Percentiles rank a stretch among this genome's conserved stretches.
Conservation (phyloP, 2,329 filamentous ascomycete genomes). For the Cladophialophora immunda region DNA sequence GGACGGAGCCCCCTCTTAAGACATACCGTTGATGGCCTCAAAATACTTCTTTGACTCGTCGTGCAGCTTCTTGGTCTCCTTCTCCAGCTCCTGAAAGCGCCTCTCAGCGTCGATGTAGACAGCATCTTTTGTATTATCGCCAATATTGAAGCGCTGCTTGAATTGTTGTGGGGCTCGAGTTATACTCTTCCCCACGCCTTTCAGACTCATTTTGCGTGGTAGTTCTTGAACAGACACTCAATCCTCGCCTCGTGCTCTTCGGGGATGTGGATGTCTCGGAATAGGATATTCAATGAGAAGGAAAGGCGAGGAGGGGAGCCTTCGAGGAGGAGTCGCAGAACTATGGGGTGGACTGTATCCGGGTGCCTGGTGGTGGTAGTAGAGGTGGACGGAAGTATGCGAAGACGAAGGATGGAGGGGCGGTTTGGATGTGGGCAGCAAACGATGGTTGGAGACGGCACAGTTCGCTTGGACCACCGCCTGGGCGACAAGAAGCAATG, state of each 20-base stretch:
- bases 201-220: constrained; percentile 83
- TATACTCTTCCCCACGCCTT: constrained; percentile 91
- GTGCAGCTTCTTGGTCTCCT: constrained; percentile 94
- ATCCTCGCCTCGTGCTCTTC: neutral
- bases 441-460: constrained; percentile 11
- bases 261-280: constrained; percentile 1
- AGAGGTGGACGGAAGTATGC: neutral
- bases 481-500: constrained; percentile 21
- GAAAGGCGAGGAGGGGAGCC: neutral
- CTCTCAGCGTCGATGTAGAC: constrained; percentile 95
- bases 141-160: constrained; percentile 92
- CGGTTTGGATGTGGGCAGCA: constrained; percentile 3
- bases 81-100: constrained; percentile 91
- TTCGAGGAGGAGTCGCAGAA: neutral
- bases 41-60: constrained; percentile 98
- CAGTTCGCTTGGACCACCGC: constrained; percentile 10
- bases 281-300: neutral
- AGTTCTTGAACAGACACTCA: constrained; percentile 1
- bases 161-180: constrained; percentile 90
- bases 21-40: constrained; percentile 85
- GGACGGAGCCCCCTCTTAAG: neutral
- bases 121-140: constrained; percentile 92
- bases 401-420: constrained; percentile 12
- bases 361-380: constrained; percentile 1
- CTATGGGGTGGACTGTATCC: neutral